Evolutionary conservation across 2,329 filamentous ascomycete species (phyloP).

Genomic region (Nemania sp.): DNA sequence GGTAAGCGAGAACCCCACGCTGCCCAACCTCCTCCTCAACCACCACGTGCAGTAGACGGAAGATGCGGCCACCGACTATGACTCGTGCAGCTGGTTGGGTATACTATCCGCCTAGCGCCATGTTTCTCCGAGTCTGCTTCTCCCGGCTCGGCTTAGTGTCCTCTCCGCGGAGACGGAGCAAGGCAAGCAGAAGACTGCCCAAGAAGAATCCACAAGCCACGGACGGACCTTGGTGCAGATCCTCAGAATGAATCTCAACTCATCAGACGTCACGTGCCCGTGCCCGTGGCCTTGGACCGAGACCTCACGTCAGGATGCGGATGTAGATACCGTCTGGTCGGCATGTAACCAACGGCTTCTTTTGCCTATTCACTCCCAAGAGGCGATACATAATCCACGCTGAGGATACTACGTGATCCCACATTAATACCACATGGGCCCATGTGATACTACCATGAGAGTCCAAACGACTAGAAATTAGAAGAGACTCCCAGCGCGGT

Average conservation of each 20-base stretch:
- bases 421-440: not conserved
- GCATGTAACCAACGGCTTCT: not conserved
- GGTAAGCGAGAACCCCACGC: conserved; percentile 17
- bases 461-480: not conserved
- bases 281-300: not conserved
- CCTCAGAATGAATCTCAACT: conserved; percentile 1
- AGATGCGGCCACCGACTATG: conserved; percentile 5
- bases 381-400: not conserved
- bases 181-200: not conserved
- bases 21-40: conserved; percentile 17
- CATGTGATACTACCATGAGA: not conserved
- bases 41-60: conserved; percentile 19
- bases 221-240: not conserved
- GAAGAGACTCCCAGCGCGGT: conserved; percentile 1
- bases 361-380: not conserved
- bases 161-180: not conserved
- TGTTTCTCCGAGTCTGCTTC: not conserved
- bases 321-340: no score
- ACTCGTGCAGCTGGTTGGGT: not conserved
- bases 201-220: conserved; percentile 9
- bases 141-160: not conserved
- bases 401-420: not conserved
- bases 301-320: not conserved
- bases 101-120: not conserved
- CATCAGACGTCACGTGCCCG: conserved; percentile 15